Conservation (phyloP, 805 yeast genomes). For the Nakazawaea siamensis region DNA sequence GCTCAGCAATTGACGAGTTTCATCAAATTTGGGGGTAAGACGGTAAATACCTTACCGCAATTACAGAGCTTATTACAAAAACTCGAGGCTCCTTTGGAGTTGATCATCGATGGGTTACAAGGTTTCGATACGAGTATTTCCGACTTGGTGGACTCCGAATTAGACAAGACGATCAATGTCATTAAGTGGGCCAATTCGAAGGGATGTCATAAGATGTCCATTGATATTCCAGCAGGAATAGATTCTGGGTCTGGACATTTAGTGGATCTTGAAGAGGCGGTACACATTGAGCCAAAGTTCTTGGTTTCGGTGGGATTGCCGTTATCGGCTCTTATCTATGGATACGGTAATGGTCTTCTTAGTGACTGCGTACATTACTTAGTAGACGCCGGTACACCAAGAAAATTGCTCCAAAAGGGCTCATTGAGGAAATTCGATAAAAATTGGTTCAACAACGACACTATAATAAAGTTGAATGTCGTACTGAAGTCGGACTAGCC, state of each 20-base stretch:
- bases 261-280: conserved; percentile 19
- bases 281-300: conserved; percentile 38
- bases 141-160: conserved; percentile 43
- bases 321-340: conserved; percentile 49
- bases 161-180: conserved; percentile 31
- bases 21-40: conserved; percentile 61
- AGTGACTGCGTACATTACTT: conserved; percentile 49
- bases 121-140: conserved; percentile 68
- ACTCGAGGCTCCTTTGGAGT: conserved; percentile 67
- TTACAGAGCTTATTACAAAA: conserved; percentile 30
- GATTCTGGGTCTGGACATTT: conserved; percentile 73
- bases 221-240: conserved; percentile 77
- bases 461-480: conserved; percentile 16
- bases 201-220: conserved; percentile 43
- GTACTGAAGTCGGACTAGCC: conserved; percentile 1
- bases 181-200: conserved; percentile 62
- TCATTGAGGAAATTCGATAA: conserved; percentile 41
- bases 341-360: conserved; percentile 47
- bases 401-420: conserved; percentile 36
- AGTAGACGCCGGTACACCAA: conserved; percentile 67
- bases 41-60: conserved; percentile 29
- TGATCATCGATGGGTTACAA: conserved; percentile 76
- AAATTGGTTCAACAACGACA: conserved; percentile 19
- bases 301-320: conserved; percentile 72
- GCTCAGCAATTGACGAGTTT: conserved; percentile 46